phyloP scores from a whole-genome alignment of 805 yeast species.

The Jamesozyma gamospora region DNA sequence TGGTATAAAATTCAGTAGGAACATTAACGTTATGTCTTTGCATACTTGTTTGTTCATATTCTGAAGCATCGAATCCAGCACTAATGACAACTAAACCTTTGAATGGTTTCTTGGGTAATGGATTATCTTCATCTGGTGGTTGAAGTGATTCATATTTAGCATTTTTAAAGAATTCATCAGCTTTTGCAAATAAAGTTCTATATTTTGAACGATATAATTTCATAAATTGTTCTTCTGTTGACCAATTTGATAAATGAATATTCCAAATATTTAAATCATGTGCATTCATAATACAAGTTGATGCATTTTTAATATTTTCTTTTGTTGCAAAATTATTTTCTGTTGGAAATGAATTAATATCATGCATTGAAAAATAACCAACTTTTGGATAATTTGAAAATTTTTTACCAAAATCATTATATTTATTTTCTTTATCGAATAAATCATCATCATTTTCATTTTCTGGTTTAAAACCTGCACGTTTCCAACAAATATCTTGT shows the following conservation, averaged over 20 bases:
- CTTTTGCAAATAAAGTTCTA: slow-evolving; percentile 51
- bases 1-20: slow-evolving; percentile 69
- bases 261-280: slow-evolving; percentile 79
- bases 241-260: slow-evolving; percentile 63
- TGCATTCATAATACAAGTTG: slow-evolving; percentile 63
- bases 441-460: slow-evolving; percentile 21
- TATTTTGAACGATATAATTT: slow-evolving; percentile 51
- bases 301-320: slow-evolving; percentile 62
- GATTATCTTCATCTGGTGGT: slow-evolving; percentile 8
- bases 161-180: slow-evolving; percentile 49
- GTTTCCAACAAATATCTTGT: slow-evolving; percentile 76
- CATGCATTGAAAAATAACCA: slow-evolving; percentile 78
- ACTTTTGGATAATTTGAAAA: slow-evolving; percentile 44
- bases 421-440: slow-evolving; percentile 5
- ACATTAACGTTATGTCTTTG: slow-evolving; percentile 75
- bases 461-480: slow-evolving; percentile 37
- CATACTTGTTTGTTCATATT: slow-evolving; percentile 73
- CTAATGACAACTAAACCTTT: slow-evolving; percentile 59
- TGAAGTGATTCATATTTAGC: slow-evolving; percentile 38
- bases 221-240: slow-evolving; percentile 54
- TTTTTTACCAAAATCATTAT: slow-evolving; percentile 40
- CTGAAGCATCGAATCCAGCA: slow-evolving; percentile 85
- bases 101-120: slow-evolving; percentile 30
- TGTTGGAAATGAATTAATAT: slow-evolving; percentile 78
- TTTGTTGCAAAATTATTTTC: slow-evolving; percentile 68